phyloP scores from a whole-genome alignment of 257 asterid genomes.

The Linaria vulgaris region DNA sequence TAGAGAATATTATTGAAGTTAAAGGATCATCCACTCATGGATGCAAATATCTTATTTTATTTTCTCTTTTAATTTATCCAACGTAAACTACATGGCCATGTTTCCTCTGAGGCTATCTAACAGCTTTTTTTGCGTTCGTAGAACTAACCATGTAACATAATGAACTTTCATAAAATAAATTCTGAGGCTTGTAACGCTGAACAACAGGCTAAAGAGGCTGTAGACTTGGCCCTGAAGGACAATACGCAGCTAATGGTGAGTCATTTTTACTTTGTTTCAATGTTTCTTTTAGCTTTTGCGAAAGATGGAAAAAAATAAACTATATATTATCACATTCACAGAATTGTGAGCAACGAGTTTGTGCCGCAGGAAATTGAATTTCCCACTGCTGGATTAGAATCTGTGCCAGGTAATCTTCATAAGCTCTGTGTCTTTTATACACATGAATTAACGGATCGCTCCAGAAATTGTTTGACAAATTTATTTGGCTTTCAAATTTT shows the following conservation, averaged over 20 bases:
- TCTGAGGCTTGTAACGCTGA: constrained; percentile 15
- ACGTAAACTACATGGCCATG: no score
- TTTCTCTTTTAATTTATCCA: no score
- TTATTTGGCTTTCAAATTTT: background rate
- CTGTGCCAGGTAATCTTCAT: constrained; percentile 68
- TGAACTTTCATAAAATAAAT: constrained; percentile 15
- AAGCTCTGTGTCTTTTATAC: no score
- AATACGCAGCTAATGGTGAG: constrained; percentile 78
- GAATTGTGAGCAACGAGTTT: constrained; percentile 76
- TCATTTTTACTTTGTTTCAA: constrained; percentile 21
- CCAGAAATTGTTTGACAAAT: background rate
- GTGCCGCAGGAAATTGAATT: constrained; percentile 92
- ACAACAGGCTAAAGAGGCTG: constrained; percentile 75
- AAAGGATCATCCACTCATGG: background rate
- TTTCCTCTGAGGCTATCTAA: background rate
- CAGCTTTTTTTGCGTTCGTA: background rate
- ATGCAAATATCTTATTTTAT: background rate
- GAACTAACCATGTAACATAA: background rate
- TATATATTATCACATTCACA: constrained; percentile 29
- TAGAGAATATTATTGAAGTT: background rate
- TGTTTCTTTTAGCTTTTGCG: constrained; percentile 9
- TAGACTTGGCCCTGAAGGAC: constrained; percentile 62
- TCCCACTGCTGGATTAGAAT: constrained; percentile 86
- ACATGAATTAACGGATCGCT: background rate
- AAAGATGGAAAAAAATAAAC: constrained; percentile 29